Evolutionary conservation across 768 basidiomycete genomes (phyloP), one percentile per base, ranked within the genome.

Genomic region (Kwoniella dejecticola): DNA sequence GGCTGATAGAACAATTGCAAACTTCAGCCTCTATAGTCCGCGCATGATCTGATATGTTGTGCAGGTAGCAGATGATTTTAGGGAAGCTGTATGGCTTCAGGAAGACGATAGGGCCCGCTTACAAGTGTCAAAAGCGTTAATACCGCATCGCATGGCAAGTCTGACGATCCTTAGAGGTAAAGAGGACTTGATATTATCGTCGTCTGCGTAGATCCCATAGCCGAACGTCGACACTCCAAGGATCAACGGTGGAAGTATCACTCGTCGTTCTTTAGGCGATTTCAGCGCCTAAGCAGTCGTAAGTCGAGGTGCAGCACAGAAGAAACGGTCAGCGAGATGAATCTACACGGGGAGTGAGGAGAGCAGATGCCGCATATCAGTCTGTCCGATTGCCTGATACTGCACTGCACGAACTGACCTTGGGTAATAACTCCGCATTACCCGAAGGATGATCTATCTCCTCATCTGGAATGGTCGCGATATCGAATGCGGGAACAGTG

Each of bases 41-140:
- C n/a, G n/a, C n/a, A n/a, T n/a, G n/a, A n/a, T n/a, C n/a, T n/a
- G n/a, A n/a, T n/a, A n/a, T n/a, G n/a, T n/a, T n/a, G n/a, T n/a
- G n/a, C n/a, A n/a, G n/a, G n/a, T n/a, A n/a, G n/a, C n/a, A n/a
- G n/a, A n/a, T n/a, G n/a, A n/a, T n/a, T n/a, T n/a, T n/a, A n/a
- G n/a, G n/a, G n/a, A n/a, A n/a, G n/a, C n/a, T n/a, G n/a, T n/a
- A n/a, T n/a, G n/a, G n/a, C n/a, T n/a, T n/a, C n/a, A n/a, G n/a
- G n/a, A n/a, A n/a, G n/a, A n/a, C n/a, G n/a, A n/a, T n/a, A n/a
- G n/a, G n/a, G n/a, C n/a, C n/a, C n/a, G 49, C 68, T 64, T 36
- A 68, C 67, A 68, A 0, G 78, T 77, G 46, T 80, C 79, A 50
- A 80, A 77, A 27, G 77, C 78, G 17, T 62, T 74, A 46, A 78